Base-by-base conservation (phyloP, 441 rosid species). In the Populus hybrid region DNA sequence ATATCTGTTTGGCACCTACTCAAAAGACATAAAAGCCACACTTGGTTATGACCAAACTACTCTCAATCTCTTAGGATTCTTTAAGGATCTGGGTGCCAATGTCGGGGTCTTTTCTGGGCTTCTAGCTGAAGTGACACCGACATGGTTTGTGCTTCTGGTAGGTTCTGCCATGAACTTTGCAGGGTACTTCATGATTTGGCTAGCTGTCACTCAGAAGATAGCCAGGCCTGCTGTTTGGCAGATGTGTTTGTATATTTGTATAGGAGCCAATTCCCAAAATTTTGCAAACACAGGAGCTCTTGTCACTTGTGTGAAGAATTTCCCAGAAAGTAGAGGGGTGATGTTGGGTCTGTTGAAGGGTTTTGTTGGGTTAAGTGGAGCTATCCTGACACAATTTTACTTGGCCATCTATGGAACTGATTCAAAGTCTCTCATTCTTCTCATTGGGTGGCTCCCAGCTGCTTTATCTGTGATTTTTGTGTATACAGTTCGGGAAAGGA, bases 241-340 rank as follows among this genome's bases (percentile, higher is more conserved):
- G 16, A 90, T 94, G 97, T 93, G 94, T 74, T 64, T 87, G 21
- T 92, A 90, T 82, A 92, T 93, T 64, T 93, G 92, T 74, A 74
- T 93, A 0, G 98, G 97, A 28, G 97, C 97, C 0, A 94, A 94
- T 76, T 90, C 97, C 3, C 97, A 92, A 75, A 91, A 88, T 68
- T 94, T 93, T 64, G 94, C 97, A 38, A 91, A 90, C 63, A 94
- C 99, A n/a, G 98, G 97, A 35, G 93, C 97, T 80, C 81, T 93
- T 1, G 94, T 93, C 68, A 92, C 99, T 26, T 90, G 95, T 83
- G 91, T 94, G 3, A 87, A 88, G 82, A 94, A 94, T 64, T 94
- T 93, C 87, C 98, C 99, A 5, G 23, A 23, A 23, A 23, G 23
- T 23, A 23, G 23, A 23, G 23, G 23, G 23, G 23, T 23, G 23